These are phyloP conservation scores for Coprinellus micaceus DNA, from an alignment of 768 basidiomycete genomes.

Conservation along the genomic window DNA sequence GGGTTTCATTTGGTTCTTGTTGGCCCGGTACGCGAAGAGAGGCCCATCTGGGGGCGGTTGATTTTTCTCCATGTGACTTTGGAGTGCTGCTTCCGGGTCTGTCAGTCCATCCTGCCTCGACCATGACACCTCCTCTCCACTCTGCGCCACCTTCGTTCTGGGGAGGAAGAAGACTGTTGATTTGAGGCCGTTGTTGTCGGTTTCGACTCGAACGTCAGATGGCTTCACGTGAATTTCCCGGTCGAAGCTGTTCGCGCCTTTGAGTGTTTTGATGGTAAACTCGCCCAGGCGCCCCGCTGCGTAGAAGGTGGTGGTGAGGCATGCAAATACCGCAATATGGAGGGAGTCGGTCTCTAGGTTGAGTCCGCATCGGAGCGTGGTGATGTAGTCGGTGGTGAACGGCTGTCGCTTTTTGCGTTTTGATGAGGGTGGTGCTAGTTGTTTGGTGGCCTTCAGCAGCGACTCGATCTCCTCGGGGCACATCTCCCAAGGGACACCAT, in stretches of 20 bases:
- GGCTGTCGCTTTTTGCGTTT: conserved; percentile 27
- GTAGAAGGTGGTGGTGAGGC: conserved; percentile 38
- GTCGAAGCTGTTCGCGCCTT: conserved; percentile 21
- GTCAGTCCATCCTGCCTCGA: conserved; percentile 13
- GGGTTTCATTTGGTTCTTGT: conserved; percentile 4
- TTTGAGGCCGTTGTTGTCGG: conserved; percentile 22
- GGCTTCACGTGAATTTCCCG: conserved; percentile 25
- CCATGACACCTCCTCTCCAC: conserved; percentile 11
- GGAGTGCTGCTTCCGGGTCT: conserved; percentile 19
- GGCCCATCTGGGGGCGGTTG: conserved; percentile 13
- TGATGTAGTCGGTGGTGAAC: conserved; percentile 23
- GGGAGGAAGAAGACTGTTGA: conserved; percentile 27
- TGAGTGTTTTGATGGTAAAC: conserved; percentile 31
- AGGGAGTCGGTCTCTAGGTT: conserved; percentile 22
- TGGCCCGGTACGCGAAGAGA: conserved; percentile 8
- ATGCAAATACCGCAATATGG: conserved; percentile 33
- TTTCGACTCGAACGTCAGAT: conserved; percentile 10
- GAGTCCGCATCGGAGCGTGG: conserved; percentile 17
- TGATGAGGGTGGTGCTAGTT: conserved; percentile 26
- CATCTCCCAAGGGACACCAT: conserved; percentile 30
- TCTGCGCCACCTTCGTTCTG: conserved; percentile 20
- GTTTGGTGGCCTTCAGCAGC: conserved; percentile 26
- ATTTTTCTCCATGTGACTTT: conserved; percentile 24
- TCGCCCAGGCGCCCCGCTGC: conserved; percentile 30
- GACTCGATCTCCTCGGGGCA: conserved; percentile 23